Conservation (phyloP, 805 yeast genomes). For the Torulaspora maleeae region DNA sequence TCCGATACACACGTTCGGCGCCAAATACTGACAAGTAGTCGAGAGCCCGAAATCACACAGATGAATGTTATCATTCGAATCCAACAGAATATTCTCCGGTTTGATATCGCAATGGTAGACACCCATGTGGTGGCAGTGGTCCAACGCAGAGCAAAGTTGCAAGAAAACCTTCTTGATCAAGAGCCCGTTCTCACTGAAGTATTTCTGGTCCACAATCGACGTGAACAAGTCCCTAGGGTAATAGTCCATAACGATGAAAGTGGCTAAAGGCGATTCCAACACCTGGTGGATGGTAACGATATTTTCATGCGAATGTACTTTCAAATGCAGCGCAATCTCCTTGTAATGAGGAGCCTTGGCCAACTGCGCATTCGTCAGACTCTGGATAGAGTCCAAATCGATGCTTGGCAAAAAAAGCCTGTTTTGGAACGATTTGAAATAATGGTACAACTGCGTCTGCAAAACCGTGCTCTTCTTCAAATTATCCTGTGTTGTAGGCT, state of each 20-base stretch:
- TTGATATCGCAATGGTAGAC: conserved; percentile 91
- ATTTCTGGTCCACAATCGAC: conserved; percentile 71
- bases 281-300: conserved; percentile 72
- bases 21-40: conserved; percentile 50
- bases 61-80: conserved; percentile 53
- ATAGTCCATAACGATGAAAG: conserved; percentile 80
- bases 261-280: conserved; percentile 52
- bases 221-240: conserved; percentile 81
- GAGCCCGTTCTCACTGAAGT: conserved; percentile 50
- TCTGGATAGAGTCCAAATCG: conserved; percentile 26
- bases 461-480: conserved; percentile 25
- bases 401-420: conserved; percentile 25
- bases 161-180: conserved; percentile 54
- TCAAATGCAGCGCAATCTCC: conserved; percentile 70
- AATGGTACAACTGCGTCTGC: conserved; percentile 28
- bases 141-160: conserved; percentile 79
- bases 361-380: conserved; percentile 37
- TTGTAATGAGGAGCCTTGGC: conserved; percentile 39
- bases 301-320: conserved; percentile 74
- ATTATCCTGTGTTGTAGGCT: conserved; percentile 16
- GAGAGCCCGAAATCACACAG: conserved; percentile 89
- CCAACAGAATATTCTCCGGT: conserved; percentile 86
- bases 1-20: conserved; percentile 76
- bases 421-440: conserved; percentile 23
- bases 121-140: conserved; percentile 75